Evolutionary conservation across 1,284 basidiomycete genomes (phyloP).

Genomic region (Stereum hirsutum): DNA sequence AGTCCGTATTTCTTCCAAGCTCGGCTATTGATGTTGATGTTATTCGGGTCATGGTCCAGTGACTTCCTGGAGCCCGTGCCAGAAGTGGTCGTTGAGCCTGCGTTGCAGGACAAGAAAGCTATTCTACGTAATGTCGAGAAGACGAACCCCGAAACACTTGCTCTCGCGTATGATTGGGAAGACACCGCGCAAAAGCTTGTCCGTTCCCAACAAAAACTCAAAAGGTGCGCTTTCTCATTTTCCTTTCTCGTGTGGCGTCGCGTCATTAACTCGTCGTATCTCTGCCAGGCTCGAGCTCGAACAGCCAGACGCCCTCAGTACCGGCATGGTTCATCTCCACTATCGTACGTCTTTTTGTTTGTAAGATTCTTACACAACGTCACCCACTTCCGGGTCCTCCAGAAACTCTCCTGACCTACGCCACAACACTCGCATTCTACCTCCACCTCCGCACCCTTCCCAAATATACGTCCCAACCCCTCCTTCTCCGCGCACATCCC

Average conservation of each 20-base stretch:
- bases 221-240: constrained; percentile 32
- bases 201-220: constrained; percentile 44
- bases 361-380: not conserved
- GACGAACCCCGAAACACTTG: constrained; percentile 72
- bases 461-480: constrained; percentile 53
- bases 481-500: constrained; percentile 65
- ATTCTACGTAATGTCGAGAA: constrained; percentile 72
- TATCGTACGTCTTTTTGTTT: constrained; percentile 46
- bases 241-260: not conserved
- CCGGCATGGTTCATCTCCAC: constrained; percentile 67
- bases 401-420: constrained; percentile 88
- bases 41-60: constrained; percentile 14
- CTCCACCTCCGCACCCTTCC: constrained; percentile 73
- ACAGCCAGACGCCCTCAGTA: constrained; percentile 37
- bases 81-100: constrained; percentile 17
- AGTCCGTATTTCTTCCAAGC: constrained; percentile 14
- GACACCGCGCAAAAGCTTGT: constrained; percentile 50
- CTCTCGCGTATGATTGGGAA: constrained; percentile 70
- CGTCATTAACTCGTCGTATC: not conserved
- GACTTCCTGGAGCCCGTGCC: constrained; percentile 25
- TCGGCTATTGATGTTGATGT: not conserved
- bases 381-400: constrained; percentile 8
- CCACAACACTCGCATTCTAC: constrained; percentile 89
- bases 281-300: constrained; percentile 35
- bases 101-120: constrained; percentile 52